Evolutionary conservation across 352 stramenopile species (phyloP).

Genomic region (Phytopythium chamaehyphon): DNA sequence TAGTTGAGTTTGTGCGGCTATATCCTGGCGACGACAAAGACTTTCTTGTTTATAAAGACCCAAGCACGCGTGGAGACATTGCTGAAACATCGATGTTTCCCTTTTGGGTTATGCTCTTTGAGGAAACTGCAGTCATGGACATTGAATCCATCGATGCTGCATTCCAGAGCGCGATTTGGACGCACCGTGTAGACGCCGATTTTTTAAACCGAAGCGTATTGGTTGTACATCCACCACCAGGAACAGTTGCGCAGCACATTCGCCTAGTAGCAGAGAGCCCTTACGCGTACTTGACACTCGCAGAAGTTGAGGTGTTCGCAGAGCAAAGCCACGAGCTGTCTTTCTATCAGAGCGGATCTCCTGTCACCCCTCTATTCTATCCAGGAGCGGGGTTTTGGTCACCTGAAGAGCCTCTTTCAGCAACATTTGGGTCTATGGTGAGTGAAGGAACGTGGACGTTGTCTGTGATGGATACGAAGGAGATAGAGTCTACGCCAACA

Average conservation of each 20-base stretch:
- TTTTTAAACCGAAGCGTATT: constrained; percentile 26
- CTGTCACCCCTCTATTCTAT: constrained; percentile 40
- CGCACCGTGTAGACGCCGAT: constrained; percentile 23
- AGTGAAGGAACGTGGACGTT: constrained; percentile 64
- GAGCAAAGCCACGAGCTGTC: constrained; percentile 54
- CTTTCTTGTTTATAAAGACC: constrained; percentile 25
- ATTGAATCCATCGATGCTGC: constrained; percentile 59
- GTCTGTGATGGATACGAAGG: constrained; percentile 33
- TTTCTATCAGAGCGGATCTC: constrained; percentile 48
- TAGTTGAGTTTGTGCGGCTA: constrained; percentile 24
- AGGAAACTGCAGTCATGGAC: constrained; percentile 44
- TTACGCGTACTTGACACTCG: constrained; percentile 44
- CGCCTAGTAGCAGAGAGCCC: constrained; percentile 48
- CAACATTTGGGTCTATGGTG: constrained; percentile 36
- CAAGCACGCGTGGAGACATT: constrained; percentile 16
- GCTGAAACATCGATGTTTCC: constrained; percentile 56
- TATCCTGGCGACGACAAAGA: constrained; percentile 41
- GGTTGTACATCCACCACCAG: constrained; percentile 38
- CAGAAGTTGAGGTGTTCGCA: constrained; percentile 72
- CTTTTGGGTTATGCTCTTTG: constrained; percentile 78
- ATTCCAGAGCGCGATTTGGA: constrained; percentile 42
- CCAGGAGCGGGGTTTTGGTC: constrained; percentile 50
- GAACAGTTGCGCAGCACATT: constrained; percentile 51
- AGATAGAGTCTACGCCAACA: constrained; percentile 8
- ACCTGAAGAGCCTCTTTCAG: constrained; percentile 55